phyloP scores from a whole-genome alignment of 2,329 filamentous ascomycete species.

The Ophiostoma populinum region DNA sequence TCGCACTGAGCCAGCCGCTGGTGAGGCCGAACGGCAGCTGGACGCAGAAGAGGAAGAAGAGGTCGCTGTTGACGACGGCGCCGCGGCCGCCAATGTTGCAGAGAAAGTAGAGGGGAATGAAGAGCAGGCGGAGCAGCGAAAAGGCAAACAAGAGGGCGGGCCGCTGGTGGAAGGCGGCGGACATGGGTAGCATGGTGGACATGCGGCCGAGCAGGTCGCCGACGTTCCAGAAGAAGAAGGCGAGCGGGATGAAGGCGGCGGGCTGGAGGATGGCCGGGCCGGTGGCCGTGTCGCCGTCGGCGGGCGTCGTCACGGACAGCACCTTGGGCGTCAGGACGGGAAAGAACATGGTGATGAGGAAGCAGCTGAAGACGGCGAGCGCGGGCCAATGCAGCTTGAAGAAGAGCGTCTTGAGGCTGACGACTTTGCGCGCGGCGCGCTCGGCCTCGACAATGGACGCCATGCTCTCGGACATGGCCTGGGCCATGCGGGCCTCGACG shows the following conservation, averaged over 20 bases:
- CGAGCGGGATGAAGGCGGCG: constrained; percentile 71
- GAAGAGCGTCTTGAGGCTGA: constrained; percentile 47
- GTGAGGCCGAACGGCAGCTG: constrained; percentile 70
- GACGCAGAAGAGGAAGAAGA: constrained; percentile 73
- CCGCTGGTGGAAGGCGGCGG: constrained; percentile 36
- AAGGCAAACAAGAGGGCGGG: constrained; percentile 53
- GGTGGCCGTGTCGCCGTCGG: not conserved
- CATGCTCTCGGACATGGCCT: constrained; percentile 31
- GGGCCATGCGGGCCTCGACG: constrained; percentile 29
- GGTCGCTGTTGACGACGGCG: constrained; percentile 57
- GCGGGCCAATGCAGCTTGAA: constrained; percentile 65
- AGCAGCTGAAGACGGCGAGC: constrained; percentile 62
- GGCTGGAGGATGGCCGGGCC: constrained; percentile 46
- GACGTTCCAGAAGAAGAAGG: constrained; percentile 83
- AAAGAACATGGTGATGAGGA: constrained; percentile 80
- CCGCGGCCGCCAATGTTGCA: constrained; percentile 75
- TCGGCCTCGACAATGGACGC: constrained; percentile 35
- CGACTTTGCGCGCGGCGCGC: constrained; percentile 29
- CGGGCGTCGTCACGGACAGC: constrained; percentile 17
- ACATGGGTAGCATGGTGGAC: constrained; percentile 36
- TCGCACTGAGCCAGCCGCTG: constrained; percentile 75
- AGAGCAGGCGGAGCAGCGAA: constrained; percentile 45
- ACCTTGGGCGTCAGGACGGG: constrained; percentile 75
- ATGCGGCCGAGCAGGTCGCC: constrained; percentile 71
- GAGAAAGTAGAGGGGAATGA: constrained; percentile 72